phyloP scores from a whole-genome alignment of 257 asterid species.

The Cinchona pubescens region DNA sequence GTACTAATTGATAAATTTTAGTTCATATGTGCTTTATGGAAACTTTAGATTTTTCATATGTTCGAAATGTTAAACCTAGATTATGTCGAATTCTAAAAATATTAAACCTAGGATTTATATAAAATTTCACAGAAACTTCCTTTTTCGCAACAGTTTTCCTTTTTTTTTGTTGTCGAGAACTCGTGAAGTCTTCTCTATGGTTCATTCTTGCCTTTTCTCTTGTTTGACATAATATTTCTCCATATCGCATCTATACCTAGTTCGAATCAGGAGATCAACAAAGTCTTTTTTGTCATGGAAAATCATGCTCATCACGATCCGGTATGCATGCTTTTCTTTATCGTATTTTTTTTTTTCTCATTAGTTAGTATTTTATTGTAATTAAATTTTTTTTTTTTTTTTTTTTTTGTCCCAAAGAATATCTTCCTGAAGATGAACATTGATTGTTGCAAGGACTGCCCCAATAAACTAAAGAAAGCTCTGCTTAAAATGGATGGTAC shows the following conservation, averaged over 20 bases:
- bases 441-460: slow-evolving; percentile 25
- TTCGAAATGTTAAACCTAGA: not conserved
- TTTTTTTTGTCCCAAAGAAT: slow-evolving; percentile 20
- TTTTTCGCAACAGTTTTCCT: not conserved
- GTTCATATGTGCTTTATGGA: not conserved
- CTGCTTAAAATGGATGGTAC: slow-evolving; percentile 31
- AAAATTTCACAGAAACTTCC: not conserved
- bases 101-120: too few species aligned
- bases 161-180: too few species aligned
- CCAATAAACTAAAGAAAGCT: slow-evolving; percentile 24
- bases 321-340: not conserved
- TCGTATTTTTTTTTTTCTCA: not conserved
- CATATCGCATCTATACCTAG: not conserved
- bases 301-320: slow-evolving; percentile 4
- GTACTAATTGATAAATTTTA: too few species aligned
- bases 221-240: not conserved
- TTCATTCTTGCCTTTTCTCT: not conserved
- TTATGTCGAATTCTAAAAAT: too few species aligned
- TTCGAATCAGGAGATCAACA: not conserved
- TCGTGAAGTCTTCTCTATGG: not conserved
- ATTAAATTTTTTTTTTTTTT: slow-evolving; percentile 1
- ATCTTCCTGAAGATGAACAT: slow-evolving; percentile 24
- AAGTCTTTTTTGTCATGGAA: not conserved
- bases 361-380: not conserved
- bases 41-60: not conserved